Evolutionary conservation across 2,329 filamentous ascomycete species (phyloP), one percentile per base, ranked within the genome.

Genomic region (Fusarium armeniacum): DNA sequence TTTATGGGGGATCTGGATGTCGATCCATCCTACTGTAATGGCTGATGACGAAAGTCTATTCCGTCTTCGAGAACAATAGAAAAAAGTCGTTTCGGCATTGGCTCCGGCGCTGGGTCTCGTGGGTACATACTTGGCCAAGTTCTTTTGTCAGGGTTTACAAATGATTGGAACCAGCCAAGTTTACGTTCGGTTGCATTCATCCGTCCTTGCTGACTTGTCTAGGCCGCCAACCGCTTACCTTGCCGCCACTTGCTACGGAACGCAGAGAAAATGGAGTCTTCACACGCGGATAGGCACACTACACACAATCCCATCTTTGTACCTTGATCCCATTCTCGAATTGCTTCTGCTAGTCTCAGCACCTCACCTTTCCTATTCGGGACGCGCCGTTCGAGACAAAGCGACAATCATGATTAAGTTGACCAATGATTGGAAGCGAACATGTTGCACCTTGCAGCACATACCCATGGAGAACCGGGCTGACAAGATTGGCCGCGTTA

Each of bases 81-180:
- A 58, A 36, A 28, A 47, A 7, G 26, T 50, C 45, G 26, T 35
- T 28, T 65, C 54, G 60, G 33, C 43, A 64, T 40, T 65, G 28
- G 12, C 44, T 33, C 33, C 51, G 38, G 15, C 11, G 33, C 26
- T 51, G 52, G 52, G 38, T 41, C 36, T 58, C 35, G 38, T 36
- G 38, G 35, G 51, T 28, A 28, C 28, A 28, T n/a, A 47, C 26
- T 30, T 45, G 44, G 33, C 51, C 33, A 33, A 46, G 52, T 45
- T 16, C 18, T 20, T 22, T 35, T 20, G 33, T 32, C 41, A 60
- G 49, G 62, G 53, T 66, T 63, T 35, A 59, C 41, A 26, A 59
- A 62, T 49, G 58, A 61, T 51, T 47, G 62, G 61, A 68, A 50
- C 45, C 60, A 43, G 40, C 52, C 73, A 69, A 69, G 58, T 59